Conservation (phyloP, 306 rosid species). For the Pyrus pyrifolia region DNA sequence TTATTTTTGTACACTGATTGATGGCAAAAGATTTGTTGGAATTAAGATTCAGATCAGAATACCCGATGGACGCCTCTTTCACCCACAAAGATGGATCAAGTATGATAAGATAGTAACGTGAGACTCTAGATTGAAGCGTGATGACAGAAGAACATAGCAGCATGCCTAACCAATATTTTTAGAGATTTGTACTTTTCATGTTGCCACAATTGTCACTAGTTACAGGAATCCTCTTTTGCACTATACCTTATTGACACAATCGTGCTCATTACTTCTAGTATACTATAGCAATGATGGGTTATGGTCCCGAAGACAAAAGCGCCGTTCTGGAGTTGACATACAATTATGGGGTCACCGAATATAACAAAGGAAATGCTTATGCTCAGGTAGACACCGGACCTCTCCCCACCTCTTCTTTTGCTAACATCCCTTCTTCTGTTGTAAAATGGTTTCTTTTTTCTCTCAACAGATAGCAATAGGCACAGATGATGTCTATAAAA, state of each 20-base stretch:
- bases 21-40: no score
- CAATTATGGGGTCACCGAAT: slow-evolving; percentile 80
- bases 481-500: slow-evolving; percentile 83
- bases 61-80: no score
- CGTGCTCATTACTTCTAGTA: slow-evolving; percentile 30
- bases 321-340: slow-evolving; percentile 80
- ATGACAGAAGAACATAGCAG: no score
- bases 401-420: not conserved
- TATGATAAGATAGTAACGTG: no score
- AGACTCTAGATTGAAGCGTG: no score
- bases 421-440: not conserved
- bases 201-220: not conserved
- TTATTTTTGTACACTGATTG: no score
- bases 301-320: slow-evolving; percentile 82
- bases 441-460: slow-evolving; percentile 9
- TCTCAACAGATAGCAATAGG: slow-evolving; percentile 73
- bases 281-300: slow-evolving; percentile 73
- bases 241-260: not conserved
- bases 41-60: no score
- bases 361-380: slow-evolving; percentile 81
- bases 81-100: no score
- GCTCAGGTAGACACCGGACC: slow-evolving; percentile 55
- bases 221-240: not conserved
- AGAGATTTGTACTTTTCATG: not conserved
- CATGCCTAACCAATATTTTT: not conserved